These are phyloP conservation scores for Vicia faba DNA, from an alignment of 306 rosid species.

Conservation along the genomic window DNA sequence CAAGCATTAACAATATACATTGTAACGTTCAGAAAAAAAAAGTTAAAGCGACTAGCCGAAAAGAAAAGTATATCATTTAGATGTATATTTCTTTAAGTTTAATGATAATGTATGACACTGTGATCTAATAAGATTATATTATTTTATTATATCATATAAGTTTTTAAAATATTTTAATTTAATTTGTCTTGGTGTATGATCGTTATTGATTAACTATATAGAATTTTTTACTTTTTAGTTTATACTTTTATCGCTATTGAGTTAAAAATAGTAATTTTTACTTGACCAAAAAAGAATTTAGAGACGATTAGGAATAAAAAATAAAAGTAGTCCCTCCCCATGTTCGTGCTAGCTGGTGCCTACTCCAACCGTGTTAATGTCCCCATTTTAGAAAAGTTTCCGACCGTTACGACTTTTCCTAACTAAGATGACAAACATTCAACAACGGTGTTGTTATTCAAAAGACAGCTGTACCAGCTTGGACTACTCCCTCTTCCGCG, in stretches of 20 bases:
- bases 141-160: no score
- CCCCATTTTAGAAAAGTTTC: background rate
- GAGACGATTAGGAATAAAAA: no score
- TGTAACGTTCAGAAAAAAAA: background rate
- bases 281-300: no score
- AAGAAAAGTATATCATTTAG: background rate
- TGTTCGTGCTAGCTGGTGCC: background rate
- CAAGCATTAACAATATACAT: background rate
- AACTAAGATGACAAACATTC: background rate
- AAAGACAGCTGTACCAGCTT: conserved; percentile 42
- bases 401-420: conserved; percentile 49
- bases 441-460: conserved; percentile 16
- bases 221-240: no score
- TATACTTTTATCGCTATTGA: no score
- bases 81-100: no score
- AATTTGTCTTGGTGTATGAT: no score
- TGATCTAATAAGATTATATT: no score
- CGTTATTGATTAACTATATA: no score
- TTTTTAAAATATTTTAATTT: no score
- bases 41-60: background rate
- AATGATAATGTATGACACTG: no score
- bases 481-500: conserved; percentile 25
- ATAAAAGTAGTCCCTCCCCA: background rate
- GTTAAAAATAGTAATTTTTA: no score
- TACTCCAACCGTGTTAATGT: background rate